These are phyloP conservation scores for Drechslerella coelobrocha DNA, from an alignment of 2,329 filamentous ascomycete species.

Conservation along the genomic window DNA sequence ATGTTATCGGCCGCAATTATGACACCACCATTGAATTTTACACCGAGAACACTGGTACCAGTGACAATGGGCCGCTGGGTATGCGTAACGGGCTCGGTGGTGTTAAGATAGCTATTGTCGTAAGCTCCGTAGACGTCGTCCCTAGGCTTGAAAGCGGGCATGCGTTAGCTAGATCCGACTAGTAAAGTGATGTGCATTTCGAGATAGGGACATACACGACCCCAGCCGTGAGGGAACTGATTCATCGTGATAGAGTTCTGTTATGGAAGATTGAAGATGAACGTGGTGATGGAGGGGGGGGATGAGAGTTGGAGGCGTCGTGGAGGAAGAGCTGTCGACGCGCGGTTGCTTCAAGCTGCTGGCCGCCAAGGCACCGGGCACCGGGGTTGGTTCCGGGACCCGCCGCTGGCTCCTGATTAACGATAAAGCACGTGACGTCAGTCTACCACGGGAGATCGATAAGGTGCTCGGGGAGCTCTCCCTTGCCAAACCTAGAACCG, in stretches of 20 bases:
- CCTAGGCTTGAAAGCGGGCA: constrained; percentile 71
- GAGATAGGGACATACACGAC: constrained; percentile 66
- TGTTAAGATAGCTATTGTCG: constrained; percentile 82
- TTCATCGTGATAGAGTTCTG: constrained; percentile 64
- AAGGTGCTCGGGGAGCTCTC: background rate
- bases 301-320: constrained; percentile 27
- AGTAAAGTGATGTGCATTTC: constrained; percentile 7
- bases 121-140: constrained; percentile 97
- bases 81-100: constrained; percentile 67
- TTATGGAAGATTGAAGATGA: constrained; percentile 25
- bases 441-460: background rate
- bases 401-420: background rate
- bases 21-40: constrained; percentile 96
- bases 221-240: constrained; percentile 75
- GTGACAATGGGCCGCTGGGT: constrained; percentile 94
- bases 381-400: background rate
- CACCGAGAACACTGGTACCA: constrained; percentile 89
- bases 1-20: constrained; percentile 97
- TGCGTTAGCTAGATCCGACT: constrained; percentile 55
- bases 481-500: too few relatives aligned
- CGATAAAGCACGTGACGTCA: background rate
- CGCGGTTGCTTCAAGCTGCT: constrained; percentile 19
- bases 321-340: constrained; percentile 31
- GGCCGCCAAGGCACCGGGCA: background rate
- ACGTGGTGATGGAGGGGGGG: constrained; percentile 14